A percentile compares a stretch with the other conserved stretches of the same genome.
These are phyloP conservation scores for Clathrospora elynae DNA, from an alignment of 2,329 filamentous ascomycete species.

Conservation along the genomic window DNA sequence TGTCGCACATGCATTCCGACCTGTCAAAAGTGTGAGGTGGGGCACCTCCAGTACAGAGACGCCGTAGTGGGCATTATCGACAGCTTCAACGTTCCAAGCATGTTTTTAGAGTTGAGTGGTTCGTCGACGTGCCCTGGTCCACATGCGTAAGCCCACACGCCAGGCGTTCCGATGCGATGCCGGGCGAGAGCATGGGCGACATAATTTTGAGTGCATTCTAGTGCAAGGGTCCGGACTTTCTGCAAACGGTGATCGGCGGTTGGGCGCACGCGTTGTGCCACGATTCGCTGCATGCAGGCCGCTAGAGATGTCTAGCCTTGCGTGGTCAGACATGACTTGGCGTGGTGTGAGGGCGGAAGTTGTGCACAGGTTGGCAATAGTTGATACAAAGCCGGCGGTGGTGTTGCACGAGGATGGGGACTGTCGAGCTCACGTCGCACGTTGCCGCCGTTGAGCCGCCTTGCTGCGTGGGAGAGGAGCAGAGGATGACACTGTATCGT, in stretches of 20 bases:
- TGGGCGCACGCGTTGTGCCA: constrained; percentile 20
- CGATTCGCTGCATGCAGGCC: constrained; percentile 28
- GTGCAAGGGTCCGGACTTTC: constrained; percentile 32
- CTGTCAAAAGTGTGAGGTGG: constrained; percentile 16
- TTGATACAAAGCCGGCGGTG: constrained; percentile 18
- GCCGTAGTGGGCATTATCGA: too few species aligned
- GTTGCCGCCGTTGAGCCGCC: constrained; percentile 20
- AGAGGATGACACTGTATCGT: neutral
- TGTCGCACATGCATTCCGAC: constrained; percentile 16
- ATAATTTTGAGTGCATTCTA: too few species aligned
- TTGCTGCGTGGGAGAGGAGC: constrained; percentile 1
- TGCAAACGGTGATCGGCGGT: constrained; percentile 40
- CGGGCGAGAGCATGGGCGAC: constrained; percentile 14
- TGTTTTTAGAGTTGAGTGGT: neutral
- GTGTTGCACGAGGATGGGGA: constrained; percentile 18
- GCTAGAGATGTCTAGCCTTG: constrained; percentile 33
- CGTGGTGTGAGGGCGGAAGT: constrained; percentile 30
- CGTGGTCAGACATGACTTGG: constrained; percentile 30
- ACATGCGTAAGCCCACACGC: constrained; percentile 3
- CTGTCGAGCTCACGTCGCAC: constrained; percentile 13
- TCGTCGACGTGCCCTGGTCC: neutral
- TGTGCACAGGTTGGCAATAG: constrained; percentile 37
- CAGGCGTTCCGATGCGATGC: constrained; percentile 9
- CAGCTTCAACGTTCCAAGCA: too few species aligned
- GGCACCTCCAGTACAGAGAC: neutral